Conservation (phyloP, 1,284 basidiomycete genomes). For the Boletus mariae region DNA sequence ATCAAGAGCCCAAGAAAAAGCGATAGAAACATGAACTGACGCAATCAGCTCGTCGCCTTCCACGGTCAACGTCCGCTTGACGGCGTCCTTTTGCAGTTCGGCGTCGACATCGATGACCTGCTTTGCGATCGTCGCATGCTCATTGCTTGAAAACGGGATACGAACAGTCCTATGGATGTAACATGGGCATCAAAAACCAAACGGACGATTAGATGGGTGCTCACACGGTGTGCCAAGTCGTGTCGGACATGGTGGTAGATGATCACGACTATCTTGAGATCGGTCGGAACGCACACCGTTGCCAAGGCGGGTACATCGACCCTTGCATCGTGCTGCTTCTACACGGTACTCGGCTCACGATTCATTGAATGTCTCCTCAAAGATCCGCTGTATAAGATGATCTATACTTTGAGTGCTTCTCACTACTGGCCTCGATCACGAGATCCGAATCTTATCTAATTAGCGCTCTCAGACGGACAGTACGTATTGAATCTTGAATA, state of each 20-base stretch:
- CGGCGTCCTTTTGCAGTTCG: slow-evolving; percentile 77
- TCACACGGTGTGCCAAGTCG: slow-evolving; percentile 33
- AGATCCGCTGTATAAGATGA: background rate
- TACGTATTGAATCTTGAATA: too few species aligned
- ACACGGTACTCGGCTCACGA: background rate
- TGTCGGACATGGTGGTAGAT: slow-evolving; percentile 25
- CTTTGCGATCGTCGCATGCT: slow-evolving; percentile 77
- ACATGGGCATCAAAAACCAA: background rate
- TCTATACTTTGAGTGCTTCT: background rate
- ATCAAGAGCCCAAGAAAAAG: slow-evolving; percentile 1
- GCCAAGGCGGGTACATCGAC: background rate
- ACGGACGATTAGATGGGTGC: slow-evolving; percentile 2
- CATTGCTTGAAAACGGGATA: slow-evolving; percentile 69
- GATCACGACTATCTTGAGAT: background rate
- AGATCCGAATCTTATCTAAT: background rate
- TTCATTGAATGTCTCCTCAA: background rate
- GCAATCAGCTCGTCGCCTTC: slow-evolving; percentile 67
- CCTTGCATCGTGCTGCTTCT: background rate
- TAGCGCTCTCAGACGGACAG: background rate
- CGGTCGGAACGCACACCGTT: background rate
- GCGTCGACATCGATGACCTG: slow-evolving; percentile 81
- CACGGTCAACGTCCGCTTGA: slow-evolving; percentile 64
- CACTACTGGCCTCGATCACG: background rate
- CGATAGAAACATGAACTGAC: slow-evolving; percentile 42
- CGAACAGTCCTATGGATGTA: slow-evolving; percentile 55